Conservation (phyloP, 495 filamentous ascomycete species). For the Xylaria grammica region DNA sequence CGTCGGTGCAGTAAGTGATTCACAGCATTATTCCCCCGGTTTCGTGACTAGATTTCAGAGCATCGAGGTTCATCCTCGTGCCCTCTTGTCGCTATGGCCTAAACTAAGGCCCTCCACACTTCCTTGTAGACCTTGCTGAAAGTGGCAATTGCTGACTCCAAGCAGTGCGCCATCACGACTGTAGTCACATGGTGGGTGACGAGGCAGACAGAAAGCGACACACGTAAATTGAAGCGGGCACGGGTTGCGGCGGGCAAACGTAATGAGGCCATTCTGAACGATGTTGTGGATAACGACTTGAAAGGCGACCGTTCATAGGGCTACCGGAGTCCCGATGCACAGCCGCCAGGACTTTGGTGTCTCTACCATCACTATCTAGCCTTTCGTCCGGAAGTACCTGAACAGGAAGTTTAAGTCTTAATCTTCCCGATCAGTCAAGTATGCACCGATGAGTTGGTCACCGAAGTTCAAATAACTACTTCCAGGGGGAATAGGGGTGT, state of each 20-base stretch:
- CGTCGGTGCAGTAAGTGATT: slow-evolving; percentile 29
- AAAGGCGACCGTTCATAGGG: slow-evolving; percentile 14
- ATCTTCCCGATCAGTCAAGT: too few species aligned
- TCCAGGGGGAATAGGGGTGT: too few species aligned
- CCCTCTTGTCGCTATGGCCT: too few species aligned
- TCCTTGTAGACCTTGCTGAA: too few species aligned
- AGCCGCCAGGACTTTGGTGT: neutral
- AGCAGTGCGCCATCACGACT: slow-evolving; percentile 32
- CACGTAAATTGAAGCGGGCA: slow-evolving; percentile 47
- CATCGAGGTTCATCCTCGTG: neutral
- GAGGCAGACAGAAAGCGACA: slow-evolving; percentile 44
- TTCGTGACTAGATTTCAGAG: neutral
- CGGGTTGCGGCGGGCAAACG: slow-evolving; percentile 46
- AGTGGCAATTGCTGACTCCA: neutral
- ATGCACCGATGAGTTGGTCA: too few species aligned
- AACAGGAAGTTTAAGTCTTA: too few species aligned
- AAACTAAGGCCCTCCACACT: too few species aligned
- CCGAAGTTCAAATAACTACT: too few species aligned
- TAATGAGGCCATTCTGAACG: slow-evolving; percentile 48
- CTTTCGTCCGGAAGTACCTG: too few species aligned
- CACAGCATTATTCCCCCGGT: neutral
- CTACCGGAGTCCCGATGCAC: neutral
- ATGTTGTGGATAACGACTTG: slow-evolving; percentile 47
- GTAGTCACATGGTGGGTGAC: slow-evolving; percentile 43
- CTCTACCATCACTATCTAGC: too few species aligned